phyloP scores from a whole-genome alignment of 2,329 filamentous ascomycete genomes.

The Alternaria solani region DNA sequence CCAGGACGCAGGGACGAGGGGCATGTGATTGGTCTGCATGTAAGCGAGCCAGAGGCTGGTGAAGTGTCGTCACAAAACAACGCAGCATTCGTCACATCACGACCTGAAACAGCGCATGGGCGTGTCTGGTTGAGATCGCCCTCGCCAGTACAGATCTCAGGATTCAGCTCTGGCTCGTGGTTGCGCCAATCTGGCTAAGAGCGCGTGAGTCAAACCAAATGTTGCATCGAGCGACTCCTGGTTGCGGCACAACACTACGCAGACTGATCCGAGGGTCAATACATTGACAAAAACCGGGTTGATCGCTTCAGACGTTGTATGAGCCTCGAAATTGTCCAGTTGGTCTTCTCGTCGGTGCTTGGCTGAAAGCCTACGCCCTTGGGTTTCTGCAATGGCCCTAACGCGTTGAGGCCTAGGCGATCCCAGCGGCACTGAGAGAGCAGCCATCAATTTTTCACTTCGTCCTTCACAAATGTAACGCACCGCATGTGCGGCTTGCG shows the following conservation, averaged over 20 bases:
- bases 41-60: conserved; percentile 11
- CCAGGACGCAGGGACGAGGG: conserved; percentile 11
- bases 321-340: not conserved
- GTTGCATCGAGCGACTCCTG: not conserved
- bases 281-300: not conserved
- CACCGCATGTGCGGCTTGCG: not conserved
- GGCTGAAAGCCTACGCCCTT: not conserved
- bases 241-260: not conserved
- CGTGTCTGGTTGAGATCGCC: not conserved
- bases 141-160: not conserved
- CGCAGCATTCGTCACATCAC: conserved; percentile 14
- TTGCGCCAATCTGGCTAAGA: not conserved
- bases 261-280: not conserved
- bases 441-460: not conserved
- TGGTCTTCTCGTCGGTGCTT: not conserved
- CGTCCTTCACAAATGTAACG: not conserved
- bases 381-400: not conserved
- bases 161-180: not conserved
- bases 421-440: not conserved
- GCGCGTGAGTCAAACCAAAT: not conserved
- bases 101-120: conserved; percentile 4
- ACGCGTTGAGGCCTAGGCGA: not conserved
- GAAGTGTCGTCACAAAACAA: conserved; percentile 18
- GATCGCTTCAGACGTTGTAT: not conserved
- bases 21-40: conserved; percentile 11